Evolutionary conservation across 176 grass and related monocot genomes (phyloP).

Genomic region (maize (Zea mays)): DNA sequence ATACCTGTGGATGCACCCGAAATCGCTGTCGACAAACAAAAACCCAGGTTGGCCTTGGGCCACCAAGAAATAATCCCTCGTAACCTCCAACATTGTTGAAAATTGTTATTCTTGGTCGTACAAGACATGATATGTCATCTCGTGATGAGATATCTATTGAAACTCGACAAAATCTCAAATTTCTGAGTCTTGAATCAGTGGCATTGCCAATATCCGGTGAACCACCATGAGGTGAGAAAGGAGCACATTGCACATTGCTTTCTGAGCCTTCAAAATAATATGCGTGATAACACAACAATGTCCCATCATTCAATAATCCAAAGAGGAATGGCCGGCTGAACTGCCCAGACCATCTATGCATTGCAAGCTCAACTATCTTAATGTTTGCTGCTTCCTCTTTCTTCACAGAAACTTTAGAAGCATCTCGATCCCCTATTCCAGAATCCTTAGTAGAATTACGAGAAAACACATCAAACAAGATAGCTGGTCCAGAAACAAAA

Average conservation of each 20-base stretch:
- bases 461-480: conserved; percentile 62
- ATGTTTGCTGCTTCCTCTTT: conserved; percentile 65
- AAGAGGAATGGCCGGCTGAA: conserved; percentile 84
- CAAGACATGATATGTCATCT: conserved; percentile 59
- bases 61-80: conserved; percentile 85
- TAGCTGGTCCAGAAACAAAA: conserved; percentile 64
- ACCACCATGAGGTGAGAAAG: conserved; percentile 41
- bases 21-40: conserved; percentile 87
- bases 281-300: conserved; percentile 81
- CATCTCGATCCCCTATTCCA: conserved; percentile 30
- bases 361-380: conserved; percentile 75
- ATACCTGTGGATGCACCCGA: conserved; percentile 87
- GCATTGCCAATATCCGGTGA: conserved; percentile 45
- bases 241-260: conserved; percentile 36
- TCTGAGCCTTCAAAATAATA: conserved; percentile 70
- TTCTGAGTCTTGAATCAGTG: conserved; percentile 59
- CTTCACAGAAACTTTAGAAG: conserved; percentile 45
- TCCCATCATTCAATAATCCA: conserved; percentile 84
- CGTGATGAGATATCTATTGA: conserved; percentile 57
- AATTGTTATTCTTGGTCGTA: conserved; percentile 69
- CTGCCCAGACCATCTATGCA: conserved; percentile 88
- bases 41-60: conserved; percentile 82
- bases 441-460: conserved; percentile 6
- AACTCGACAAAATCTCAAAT: conserved; percentile 83
- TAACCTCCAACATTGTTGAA: conserved; percentile 90